Percentiles rank a stretch among this genome's conserved stretches.
These are phyloP conservation scores for Halocafeteria seosinensis DNA, from an alignment of 108 stramenopile genomes.

Conservation along the genomic window DNA sequence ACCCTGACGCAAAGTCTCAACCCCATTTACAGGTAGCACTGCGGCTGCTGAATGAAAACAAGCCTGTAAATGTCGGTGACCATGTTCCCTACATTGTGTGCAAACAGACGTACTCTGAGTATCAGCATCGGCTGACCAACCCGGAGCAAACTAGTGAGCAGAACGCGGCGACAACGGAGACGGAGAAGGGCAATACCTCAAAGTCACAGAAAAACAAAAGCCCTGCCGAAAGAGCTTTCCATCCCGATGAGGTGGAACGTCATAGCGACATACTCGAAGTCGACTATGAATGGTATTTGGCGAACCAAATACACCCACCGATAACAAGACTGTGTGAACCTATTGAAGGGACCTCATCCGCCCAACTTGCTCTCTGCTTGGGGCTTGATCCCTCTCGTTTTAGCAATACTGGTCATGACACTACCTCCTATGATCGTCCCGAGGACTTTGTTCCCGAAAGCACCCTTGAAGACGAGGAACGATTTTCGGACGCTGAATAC, in stretches of 20 bases:
- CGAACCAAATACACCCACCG: conserved; percentile 87
- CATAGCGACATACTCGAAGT: conserved; percentile 25
- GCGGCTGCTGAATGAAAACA: conserved; percentile 71
- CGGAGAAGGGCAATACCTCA: not conserved
- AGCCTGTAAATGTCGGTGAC: conserved; percentile 80
- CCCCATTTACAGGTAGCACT: conserved; percentile 91
- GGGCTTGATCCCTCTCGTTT: conserved; percentile 36
- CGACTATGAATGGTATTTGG: conserved; percentile 89
- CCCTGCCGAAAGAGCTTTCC: conserved; percentile 1
- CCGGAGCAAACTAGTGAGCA: not conserved
- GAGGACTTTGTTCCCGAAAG: conserved; percentile 25
- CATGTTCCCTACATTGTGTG: conserved; percentile 95
- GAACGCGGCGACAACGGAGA: not conserved
- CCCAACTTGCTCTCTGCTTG: conserved; percentile 27
- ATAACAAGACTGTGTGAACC: conserved; percentile 90
- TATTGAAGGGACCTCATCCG: conserved; percentile 63
- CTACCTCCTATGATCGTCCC: conserved; percentile 7
- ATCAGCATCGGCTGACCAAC: not conserved
- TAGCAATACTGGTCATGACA: not conserved
- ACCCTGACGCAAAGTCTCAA: conserved; percentile 81
- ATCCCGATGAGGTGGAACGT: conserved; percentile 13
- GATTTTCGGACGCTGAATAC: conserved; percentile 24
- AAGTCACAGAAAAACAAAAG: not conserved
- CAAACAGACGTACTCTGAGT: not conserved
- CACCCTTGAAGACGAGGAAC: conserved; percentile 20